Evolutionary conservation across 306 rosid genomes (phyloP), one percentile per base, ranked within the genome.

Genomic region (Datisca glomerata): DNA sequence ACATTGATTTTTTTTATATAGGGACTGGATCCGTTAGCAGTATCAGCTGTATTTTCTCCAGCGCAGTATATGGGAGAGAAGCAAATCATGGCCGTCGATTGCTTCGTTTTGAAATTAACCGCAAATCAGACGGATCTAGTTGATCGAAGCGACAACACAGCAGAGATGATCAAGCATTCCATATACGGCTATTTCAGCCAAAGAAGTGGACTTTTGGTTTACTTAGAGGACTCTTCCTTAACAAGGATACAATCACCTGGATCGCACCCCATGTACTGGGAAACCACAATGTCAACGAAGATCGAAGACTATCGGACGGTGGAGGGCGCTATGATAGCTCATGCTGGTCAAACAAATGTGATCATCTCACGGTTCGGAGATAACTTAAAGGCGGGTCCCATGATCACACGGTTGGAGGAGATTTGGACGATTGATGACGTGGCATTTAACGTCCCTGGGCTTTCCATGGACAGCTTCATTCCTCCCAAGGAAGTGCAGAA

Each of bases 211-310:
- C 72, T 89, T 2, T 52, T 89, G 1, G 91, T 77, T 18, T 24
- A 57, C 41, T 44, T 89, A 2, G 95, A 89, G 49, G 97, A 89
- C 51, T 89, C 97, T 1, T 84, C 79, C 55, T 59, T 89, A 2
- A 89, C 93, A 13, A 71, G 97, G 61, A 83, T 89, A 42, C 97
- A 89, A 44, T 68, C 86, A 12, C 93, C 93, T 39, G 97, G 97
- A 10, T 43, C 77, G 17, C 61, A 77, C 29, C 93, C 95, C 6
- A 72, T 62, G 23, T 89, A 89, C 19, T 89, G 97, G 97, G 97
- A 89, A 59, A 89, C 97, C 16, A 60, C 97, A 10, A 89, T 89
- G 95, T 72, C 89, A 0, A 77, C 97, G 0, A 74, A 48, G 13
- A 77, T 89, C 12, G 84, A 75, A 8, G 95, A 89, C 19, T 89